Evolutionary conservation across 345 rosid species (phyloP).

Genomic region (Adansonia digitata): DNA sequence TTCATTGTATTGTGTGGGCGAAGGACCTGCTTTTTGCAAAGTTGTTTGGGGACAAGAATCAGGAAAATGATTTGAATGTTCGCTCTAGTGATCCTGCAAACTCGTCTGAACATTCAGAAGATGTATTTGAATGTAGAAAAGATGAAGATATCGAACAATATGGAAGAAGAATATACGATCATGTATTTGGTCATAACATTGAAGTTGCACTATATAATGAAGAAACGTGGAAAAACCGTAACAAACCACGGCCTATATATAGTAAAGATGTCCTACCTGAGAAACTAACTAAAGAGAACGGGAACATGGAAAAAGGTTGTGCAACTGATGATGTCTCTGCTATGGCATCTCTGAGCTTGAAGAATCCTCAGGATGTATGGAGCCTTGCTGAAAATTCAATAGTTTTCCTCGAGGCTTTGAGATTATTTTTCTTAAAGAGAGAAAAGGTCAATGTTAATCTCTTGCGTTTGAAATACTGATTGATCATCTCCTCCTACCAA

Average conservation of each 20-base stretch:
- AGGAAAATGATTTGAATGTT: conserved; percentile 92
- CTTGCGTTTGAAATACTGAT: conserved; percentile 7
- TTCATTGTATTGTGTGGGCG: conserved; percentile 99
- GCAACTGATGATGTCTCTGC: conserved; percentile 53
- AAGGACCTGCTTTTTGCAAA: conserved; percentile 95
- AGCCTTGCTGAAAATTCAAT: conserved; percentile 71
- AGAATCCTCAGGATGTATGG: conserved; percentile 98
- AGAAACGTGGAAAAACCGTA: conserved; percentile 92
- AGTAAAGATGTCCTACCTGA: conserved; percentile 56
- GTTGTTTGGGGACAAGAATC: conserved; percentile 94
- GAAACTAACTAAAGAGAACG: conserved; percentile 52
- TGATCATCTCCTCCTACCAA: conserved; percentile 2
- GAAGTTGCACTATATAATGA: conserved; percentile 87
- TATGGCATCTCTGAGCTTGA: conserved; percentile 81
- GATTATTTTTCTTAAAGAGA: conserved; percentile 64
- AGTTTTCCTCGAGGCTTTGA: conserved; percentile 78
- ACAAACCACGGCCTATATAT: conserved; percentile 77
- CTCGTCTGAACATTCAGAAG: conserved; percentile 60
- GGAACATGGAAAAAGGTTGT: conserved; percentile 39
- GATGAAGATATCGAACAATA: conserved; percentile 79
- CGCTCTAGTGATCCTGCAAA: conserved; percentile 62
- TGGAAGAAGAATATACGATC: conserved; percentile 93
- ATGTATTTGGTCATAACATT: conserved; percentile 93
- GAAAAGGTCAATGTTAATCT: conserved; percentile 48
- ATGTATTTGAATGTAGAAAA: conserved; percentile 62